Base-by-base conservation (phyloP, 2,329 filamentous ascomycete species). In the Ceratocystiopsis minuta region DNA sequence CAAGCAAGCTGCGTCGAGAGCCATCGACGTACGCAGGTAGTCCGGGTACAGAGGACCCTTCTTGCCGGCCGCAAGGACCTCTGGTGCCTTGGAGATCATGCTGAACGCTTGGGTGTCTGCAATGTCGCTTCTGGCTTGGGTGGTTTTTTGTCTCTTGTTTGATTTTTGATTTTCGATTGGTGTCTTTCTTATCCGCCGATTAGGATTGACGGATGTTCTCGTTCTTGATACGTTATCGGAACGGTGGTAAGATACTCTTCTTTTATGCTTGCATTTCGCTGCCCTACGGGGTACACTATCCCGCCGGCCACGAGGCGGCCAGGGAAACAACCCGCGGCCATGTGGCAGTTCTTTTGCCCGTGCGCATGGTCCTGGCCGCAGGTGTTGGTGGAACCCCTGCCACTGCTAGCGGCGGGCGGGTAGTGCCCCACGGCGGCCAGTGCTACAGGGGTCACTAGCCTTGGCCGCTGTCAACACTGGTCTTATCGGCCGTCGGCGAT, bases 11-110 rank as follows among this genome's bases (percentile, higher is more conserved):
- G n/a, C n/a, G 24, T 16, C 3, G 16, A 45, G 49, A 14, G 2
- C 24, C 24, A 10, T 28, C 11, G 9, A 28, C 24, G 7, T 41
- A 51, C 50, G 50, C 14, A 50, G 40, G 42, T 51, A 51, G 43
- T 51, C 49, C 7, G 50, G 50, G 33, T 47, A 51, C 6, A 50
- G 45, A 17, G 50, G 50, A 12, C 12, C 44, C 24, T 35, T 13
- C 14, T 34, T 38, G 6, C 14, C 24, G 5, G 42, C 2, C 4
- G 17, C 33, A n/a, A 14, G 17, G n/a, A 7, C 24, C n/a, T 37
- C 36, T 13, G 36, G 15, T 11, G 31, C 36, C 28, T 46, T 46
- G n/a, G 44, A 36, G 14, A 44, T 46, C 44, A 46, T 46, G 20
- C 14, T 40, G 41, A n/a, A 1, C 7, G 13, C 2, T 6, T 28